Base-by-base conservation (phyloP, 257 asterid genomes). In the Rauvolfia tetraphylla region DNA sequence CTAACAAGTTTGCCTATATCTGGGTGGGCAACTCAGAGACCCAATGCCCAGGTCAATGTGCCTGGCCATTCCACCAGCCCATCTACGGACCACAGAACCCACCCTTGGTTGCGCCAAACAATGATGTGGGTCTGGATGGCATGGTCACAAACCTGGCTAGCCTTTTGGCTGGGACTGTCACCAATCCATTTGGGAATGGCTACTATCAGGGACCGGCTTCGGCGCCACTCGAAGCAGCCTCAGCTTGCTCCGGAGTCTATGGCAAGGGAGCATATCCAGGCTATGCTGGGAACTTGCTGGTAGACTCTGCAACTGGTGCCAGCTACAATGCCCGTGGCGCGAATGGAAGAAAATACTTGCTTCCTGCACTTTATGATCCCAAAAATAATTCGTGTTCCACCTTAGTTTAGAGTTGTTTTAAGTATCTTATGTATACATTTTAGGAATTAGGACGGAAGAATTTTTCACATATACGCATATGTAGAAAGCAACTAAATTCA, bases 21-120 rank as follows among this genome's bases (percentile, higher is more conserved):
- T 84, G 86, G 88, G 81, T 81, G 9, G 84, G 86, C 1, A 83
- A 85, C 72, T 76, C 89, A 7, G 87, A 66, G 36, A 74, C 75
- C 1, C 89, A 83, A 72, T 85, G 89, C 73, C 89, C 87, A 5
- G 89, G 89, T 44, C 77, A 78, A 23, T 82, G 86, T 53, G 89
- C 86, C 23, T 85, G 89, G 89, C 87, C 88, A 6, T 85, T 85
- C 46, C 81, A 80, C 36, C 81, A 82, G 51, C 86, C 87, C 1
- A 46, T 73, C 22, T 71, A 72, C 10, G 87, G 89, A 4, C 89
- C 89, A 27, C 89, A 85, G 66, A 51, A 31, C 31, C 79, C 84
- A 62, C 80, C 83, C 11, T 67, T 85, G 42, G 82, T 85, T 27
- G 80, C 86, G 0, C 89, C 89, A 22, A 85, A 85, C 44, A 71